phyloP scores from a whole-genome alignment of 805 yeast genomes.

The Candida cerambycidarum region DNA sequence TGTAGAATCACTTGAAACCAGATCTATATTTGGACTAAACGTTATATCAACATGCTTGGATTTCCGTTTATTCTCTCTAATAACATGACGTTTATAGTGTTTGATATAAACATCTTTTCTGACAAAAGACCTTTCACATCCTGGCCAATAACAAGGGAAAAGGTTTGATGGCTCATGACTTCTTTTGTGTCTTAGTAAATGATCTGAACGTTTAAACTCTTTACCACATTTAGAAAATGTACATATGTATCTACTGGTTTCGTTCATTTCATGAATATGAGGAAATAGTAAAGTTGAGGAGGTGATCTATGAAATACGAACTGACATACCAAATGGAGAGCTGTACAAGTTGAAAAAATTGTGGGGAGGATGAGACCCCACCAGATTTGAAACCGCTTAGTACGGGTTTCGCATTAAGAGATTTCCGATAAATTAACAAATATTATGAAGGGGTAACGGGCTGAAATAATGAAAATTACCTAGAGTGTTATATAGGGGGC shows the following conservation, averaged over 20 bases:
- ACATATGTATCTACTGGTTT: background rate
- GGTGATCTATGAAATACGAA: too few species aligned
- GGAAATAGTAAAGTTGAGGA: too few species aligned
- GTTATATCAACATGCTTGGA: background rate
- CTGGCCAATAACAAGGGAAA: constrained; percentile 18
- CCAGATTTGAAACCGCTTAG: background rate
- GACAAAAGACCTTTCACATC: constrained; percentile 18
- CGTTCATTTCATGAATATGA: background rate
- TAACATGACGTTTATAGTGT: constrained; percentile 14
- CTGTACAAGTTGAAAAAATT: background rate
- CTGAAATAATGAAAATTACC: too few species aligned
- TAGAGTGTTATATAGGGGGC: too few species aligned
- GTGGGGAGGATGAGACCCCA: background rate
- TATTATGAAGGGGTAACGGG: too few species aligned
- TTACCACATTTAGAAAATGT: background rate
- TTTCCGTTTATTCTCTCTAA: constrained; percentile 3
- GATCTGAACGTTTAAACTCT: constrained; percentile 55
- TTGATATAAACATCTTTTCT: constrained; percentile 22
- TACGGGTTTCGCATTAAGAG: background rate
- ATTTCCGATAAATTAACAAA: too few species aligned
- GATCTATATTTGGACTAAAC: background rate
- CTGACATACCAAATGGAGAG: background rate
- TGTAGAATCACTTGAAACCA: background rate
- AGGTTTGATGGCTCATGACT: constrained; percentile 38
- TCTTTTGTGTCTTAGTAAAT: constrained; percentile 56